Evolutionary conservation across 257 asterid species (phyloP).

Genomic region (Rehmannia glutinosa): DNA sequence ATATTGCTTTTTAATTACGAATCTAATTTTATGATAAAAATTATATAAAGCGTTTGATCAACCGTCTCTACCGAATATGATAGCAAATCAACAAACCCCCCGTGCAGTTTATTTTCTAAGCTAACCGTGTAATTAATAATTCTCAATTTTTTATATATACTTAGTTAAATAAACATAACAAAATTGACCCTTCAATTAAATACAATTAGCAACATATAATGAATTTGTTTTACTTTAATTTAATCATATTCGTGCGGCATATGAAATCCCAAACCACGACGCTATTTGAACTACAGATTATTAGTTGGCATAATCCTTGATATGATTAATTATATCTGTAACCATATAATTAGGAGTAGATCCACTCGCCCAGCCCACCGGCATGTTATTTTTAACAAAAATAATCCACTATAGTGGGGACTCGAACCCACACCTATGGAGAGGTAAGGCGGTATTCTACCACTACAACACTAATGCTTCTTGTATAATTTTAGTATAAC

Average conservation of each 20-base stretch:
- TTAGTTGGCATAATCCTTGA: neutral
- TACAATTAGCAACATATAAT: neutral
- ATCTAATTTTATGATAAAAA: neutral
- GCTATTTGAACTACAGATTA: neutral
- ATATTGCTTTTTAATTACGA: neutral
- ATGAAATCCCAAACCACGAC: neutral
- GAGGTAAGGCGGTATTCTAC: too few relatives aligned
- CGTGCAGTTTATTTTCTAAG: neutral
- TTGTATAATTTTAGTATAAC: too few relatives aligned
- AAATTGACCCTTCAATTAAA: too few relatives aligned
- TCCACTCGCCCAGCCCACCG: too few relatives aligned
- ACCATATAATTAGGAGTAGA: too few relatives aligned
- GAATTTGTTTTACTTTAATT: neutral
- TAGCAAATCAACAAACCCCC: neutral
- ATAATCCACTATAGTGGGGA: too few relatives aligned
- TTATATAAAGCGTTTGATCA: neutral
- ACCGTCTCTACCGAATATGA: slow-evolving; percentile 4
- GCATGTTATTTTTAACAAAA: too few relatives aligned
- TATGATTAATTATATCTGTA: neutral
- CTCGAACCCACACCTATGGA: too few relatives aligned
- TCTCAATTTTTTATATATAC: neutral
- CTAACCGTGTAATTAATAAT: neutral
- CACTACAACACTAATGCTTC: too few relatives aligned
- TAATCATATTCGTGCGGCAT: neutral
- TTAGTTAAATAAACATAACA: too few relatives aligned